Evolutionary conservation across 129 eudicot species (phyloP), one percentile per base, ranked within the genome.

Genomic region (Ambrosia trifida): DNA sequence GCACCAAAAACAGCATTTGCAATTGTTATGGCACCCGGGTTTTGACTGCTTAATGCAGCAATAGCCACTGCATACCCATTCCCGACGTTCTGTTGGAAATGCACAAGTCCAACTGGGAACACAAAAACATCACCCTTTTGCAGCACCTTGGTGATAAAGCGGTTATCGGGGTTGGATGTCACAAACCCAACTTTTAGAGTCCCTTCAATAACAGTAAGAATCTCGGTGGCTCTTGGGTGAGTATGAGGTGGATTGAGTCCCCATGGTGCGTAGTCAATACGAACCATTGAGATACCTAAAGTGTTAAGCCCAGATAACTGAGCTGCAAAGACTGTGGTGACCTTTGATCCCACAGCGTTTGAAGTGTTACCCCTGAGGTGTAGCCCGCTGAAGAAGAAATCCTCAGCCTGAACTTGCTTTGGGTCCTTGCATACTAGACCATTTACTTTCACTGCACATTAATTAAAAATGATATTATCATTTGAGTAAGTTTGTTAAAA

Each of bases 61-160:
- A 82, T 67, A 33, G 33, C 82, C 56, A 68, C 72, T 2, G 85
- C 82, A 53, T 77, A 72, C 11, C 65, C 72, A 24, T 68, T 44
- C 45, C 85, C 79, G 3, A 68, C 16, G 35, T 77, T 82, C 8
- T 64, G 72, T 62, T 82, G 85, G 68, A 72, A 82, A 72, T 82
- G 85, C 45, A 77, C 82, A 24, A 82, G 82, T 56, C 85, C 85
- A 1, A 77, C 70, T 0, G 82, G 85, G 63, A 82, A 77, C 47
- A 82, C 85, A 14, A 82, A 82, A 9, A 82, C 82, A 52, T 77
- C 85, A 61, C 85, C 85, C 79, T 77, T 82, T 44, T 77, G 68
- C 11, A 82, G 77, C 9, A 82, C 77, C 51, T 82, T 82, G 3
- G 80, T 41, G 59, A 82, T 60, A 12, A 72, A 47, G 8, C 76